Base-by-base conservation (phyloP, 78 protist genomes). In the Dictyostelium brefeldianum region DNA sequence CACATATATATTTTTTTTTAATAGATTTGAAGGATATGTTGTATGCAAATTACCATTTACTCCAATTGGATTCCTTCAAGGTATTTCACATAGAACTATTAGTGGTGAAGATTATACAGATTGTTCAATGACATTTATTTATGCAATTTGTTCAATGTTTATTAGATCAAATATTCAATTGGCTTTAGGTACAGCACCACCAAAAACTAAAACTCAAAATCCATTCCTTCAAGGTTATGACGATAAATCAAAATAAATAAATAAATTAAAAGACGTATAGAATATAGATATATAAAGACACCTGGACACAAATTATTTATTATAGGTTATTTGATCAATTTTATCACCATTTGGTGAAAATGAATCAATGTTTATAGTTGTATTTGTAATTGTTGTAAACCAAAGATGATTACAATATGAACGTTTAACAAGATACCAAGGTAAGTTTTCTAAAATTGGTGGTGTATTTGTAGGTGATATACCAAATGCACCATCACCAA, bases 11-110 rank as follows among this genome's bases (percentile, higher is more conserved):
- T 22, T 15, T 10, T 57, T 46, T 80, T 80, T 12, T 73, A 10
- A 46, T 69, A 94, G 96, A 8, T 95, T 81, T 69, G 95, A 92
- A 62, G 97, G 96, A 18, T 31, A 41, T 50, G 69, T 92, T 18
- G 96, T 94, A n/a, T 90, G 95, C 67, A 91, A 92, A 54, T 85
- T 96, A 85, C 97, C 97, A 46, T 96, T 96, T 81, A 89, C 47
- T 74, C 97, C 97, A 43, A 74, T 96, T 89, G 85, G 87, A 50
- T 96, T 93, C 83, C 11, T 96, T 69, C 89, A 82, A 50, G 50
- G 74, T 41, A 4, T 96, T 10, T 71, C 92, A 64, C 97, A 96
- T 65, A 89, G 97, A 64, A 87, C 81, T 62, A 12, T 96, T 12
- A 48, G 81, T 41, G 95, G 95, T 75, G 74, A 57, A 17, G 97